Evolutionary conservation across 805 yeast species (phyloP).

Genomic region (Debaryomyces castellii): DNA sequence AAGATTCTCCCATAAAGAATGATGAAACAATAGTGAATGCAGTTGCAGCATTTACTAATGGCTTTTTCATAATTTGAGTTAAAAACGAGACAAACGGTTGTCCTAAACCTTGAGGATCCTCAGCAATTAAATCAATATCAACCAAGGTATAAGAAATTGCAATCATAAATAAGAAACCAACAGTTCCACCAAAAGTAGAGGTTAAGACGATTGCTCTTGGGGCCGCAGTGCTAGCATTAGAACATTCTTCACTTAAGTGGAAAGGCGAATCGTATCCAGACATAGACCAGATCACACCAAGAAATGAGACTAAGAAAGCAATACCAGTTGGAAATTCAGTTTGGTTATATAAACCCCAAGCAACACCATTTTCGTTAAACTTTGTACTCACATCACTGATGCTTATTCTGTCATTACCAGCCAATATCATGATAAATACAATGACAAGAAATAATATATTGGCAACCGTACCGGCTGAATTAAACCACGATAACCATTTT

Average conservation of each 20-base stretch:
- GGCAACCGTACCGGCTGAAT: slow-evolving; percentile 47
- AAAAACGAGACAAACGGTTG: slow-evolving; percentile 61
- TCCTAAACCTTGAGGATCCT: slow-evolving; percentile 48
- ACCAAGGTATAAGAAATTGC: slow-evolving; percentile 63
- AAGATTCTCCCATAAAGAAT: slow-evolving; percentile 40
- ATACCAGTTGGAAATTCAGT: slow-evolving; percentile 68
- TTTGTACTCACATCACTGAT: slow-evolving; percentile 28
- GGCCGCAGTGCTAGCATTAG: slow-evolving; percentile 61
- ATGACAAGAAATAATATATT: slow-evolving; percentile 51
- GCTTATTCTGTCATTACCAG: slow-evolving; percentile 46
- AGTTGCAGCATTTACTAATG: slow-evolving; percentile 36
- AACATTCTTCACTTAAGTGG: slow-evolving; percentile 71
- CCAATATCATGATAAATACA: slow-evolving; percentile 54
- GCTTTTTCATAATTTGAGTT: slow-evolving; percentile 45
- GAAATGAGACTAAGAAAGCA: slow-evolving; percentile 53
- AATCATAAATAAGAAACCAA: slow-evolving; percentile 58
- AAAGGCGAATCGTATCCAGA: slow-evolving; percentile 75
- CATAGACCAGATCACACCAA: slow-evolving; percentile 72
- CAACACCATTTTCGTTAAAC: slow-evolving; percentile 47
- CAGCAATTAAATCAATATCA: slow-evolving; percentile 45
- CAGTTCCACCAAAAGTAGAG: slow-evolving; percentile 50
- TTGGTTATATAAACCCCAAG: slow-evolving; percentile 57
- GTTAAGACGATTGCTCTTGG: slow-evolving; percentile 69
- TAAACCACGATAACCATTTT: slow-evolving; percentile 51
- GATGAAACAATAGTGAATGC: slow-evolving; percentile 40